Percentiles rank a stretch among this genome's conserved stretches.
Evolutionary conservation across 75 land plant species (phyloP).

Genomic region (Sequoiadendron giganteum): DNA sequence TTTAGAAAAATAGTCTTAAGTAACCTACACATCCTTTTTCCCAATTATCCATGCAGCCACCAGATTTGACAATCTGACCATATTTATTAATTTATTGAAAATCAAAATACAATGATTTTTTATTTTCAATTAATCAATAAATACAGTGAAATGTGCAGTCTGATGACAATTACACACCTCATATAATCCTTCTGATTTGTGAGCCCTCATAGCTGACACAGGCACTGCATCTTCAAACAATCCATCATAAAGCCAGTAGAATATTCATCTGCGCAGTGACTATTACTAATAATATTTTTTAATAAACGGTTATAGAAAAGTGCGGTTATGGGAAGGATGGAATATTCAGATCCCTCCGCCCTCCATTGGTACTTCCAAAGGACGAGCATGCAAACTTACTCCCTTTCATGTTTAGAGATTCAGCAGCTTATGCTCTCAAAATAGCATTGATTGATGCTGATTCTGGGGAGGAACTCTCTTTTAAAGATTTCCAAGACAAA

Average conservation of each 20-base stretch:
- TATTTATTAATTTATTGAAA: too few species aligned
- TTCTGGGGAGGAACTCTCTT: conserved; percentile 37
- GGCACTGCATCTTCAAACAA: not conserved
- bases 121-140: too few species aligned
- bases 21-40: too few species aligned
- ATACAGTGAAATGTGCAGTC: too few species aligned
- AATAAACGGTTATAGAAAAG: conserved; percentile 14
- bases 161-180: not conserved
- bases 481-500: conserved; percentile 24
- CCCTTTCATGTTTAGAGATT: conserved; percentile 40
- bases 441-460: conserved; percentile 57
- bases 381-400: conserved; percentile 23
- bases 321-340: conserved; percentile 42
- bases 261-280: too few species aligned
- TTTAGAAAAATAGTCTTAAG: too few species aligned
- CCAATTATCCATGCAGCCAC: too few species aligned
- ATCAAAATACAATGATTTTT: too few species aligned
- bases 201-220: too few species aligned
- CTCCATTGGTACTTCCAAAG: conserved; percentile 23
- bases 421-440: conserved; percentile 34
- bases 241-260: not conserved
- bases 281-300: too few species aligned
- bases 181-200: not conserved
- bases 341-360: conserved; percentile 38
- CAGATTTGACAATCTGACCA: too few species aligned